Evolutionary conservation across 805 yeast genomes (phyloP).

Genomic region (Metschnikowia cerradonensis): DNA sequence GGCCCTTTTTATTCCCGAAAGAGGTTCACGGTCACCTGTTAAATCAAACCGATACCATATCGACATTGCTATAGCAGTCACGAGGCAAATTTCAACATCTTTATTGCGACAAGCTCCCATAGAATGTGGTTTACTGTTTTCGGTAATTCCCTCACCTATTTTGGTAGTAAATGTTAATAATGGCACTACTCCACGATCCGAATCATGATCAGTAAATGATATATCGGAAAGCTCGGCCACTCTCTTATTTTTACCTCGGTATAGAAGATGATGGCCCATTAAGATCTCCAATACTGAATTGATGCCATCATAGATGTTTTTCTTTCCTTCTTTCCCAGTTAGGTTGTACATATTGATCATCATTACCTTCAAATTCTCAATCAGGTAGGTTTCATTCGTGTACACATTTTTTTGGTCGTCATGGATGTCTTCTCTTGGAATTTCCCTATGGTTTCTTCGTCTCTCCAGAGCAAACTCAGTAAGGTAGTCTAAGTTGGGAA

Average conservation of each 20-base stretch:
- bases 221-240: constrained; percentile 4
- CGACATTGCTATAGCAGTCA: constrained; percentile 7
- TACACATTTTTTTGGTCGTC: neutral
- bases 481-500: neutral
- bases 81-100: constrained; percentile 6
- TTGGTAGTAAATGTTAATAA: neutral
- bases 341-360: neutral
- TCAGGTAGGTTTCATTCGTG: neutral
- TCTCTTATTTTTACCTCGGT: constrained; percentile 3
- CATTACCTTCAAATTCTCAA: constrained; percentile 1
- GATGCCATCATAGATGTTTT: neutral
- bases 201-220: neutral
- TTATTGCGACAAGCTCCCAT: constrained; percentile 3
- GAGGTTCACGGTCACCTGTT: constrained; percentile 1
- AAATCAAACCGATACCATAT: constrained; percentile 11
- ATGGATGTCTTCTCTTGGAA: neutral
- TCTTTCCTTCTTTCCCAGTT: neutral
- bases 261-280: constrained; percentile 5
- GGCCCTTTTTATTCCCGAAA: neutral
- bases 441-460: neutral
- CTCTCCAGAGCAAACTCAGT: neutral
- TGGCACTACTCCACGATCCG: neutral
- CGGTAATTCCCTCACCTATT: neutral
- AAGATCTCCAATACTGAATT: constrained; percentile 6
- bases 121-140: neutral